Conservation (phyloP, 164 flowering plant species). For the Pachysandra terminalis region DNA sequence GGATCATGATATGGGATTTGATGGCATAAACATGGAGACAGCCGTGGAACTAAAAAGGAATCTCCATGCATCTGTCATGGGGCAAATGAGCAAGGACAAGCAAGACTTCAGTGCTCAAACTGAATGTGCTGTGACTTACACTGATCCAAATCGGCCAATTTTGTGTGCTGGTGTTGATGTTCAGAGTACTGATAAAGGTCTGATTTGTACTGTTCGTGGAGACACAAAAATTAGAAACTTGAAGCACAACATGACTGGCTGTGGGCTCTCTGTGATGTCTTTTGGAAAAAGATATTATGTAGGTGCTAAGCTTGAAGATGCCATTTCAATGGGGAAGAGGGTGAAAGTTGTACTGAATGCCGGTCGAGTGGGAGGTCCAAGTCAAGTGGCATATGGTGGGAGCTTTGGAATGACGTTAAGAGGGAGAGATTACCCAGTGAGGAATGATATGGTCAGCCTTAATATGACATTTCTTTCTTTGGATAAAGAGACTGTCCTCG, state of each 20-base stretch:
- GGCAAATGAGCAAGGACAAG: constrained; percentile 91
- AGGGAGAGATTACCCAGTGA: constrained; percentile 84
- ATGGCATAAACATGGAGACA: constrained; percentile 83
- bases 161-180: constrained; percentile 55
- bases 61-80: constrained; percentile 46
- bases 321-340: constrained; percentile 59
- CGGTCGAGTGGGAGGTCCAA: constrained; percentile 59
- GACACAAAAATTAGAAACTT: constrained; percentile 52
- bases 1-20: constrained; percentile 98
- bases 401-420: constrained; percentile 61
- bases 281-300: constrained; percentile 51
- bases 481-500: constrained; percentile 62
- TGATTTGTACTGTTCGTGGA: constrained; percentile 58
- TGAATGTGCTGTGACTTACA: constrained; percentile 54
- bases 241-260: constrained; percentile 54
- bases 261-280: constrained; percentile 74
- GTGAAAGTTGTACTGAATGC: constrained; percentile 56
- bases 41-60: constrained; percentile 40
- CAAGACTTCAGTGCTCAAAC: constrained; percentile 68
- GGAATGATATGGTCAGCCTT: constrained; percentile 54
- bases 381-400: constrained; percentile 78
- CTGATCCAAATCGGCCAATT: constrained; percentile 41
- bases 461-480: constrained; percentile 59
- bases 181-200: constrained; percentile 65
- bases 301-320: constrained; percentile 80